Percentiles rank a stretch among this genome's conserved stretches.
phyloP scores from a whole-genome alignment of 306 rosid species.

The Sicyos baderoa region DNA sequence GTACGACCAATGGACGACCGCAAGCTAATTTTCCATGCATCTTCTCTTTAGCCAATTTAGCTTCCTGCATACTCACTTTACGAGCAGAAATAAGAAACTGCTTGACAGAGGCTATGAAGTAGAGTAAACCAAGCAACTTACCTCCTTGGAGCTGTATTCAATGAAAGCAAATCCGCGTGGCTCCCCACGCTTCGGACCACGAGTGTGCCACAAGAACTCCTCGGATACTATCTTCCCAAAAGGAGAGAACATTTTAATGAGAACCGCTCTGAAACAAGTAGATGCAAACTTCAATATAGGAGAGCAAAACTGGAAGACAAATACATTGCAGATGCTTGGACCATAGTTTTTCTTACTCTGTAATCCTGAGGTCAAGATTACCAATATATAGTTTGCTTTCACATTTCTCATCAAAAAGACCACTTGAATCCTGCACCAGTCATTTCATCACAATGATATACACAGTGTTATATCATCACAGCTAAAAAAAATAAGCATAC shows the following conservation, averaged over 20 bases:
- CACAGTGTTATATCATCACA: background rate
- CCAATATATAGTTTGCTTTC: constrained; percentile 76
- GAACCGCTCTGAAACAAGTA: constrained; percentile 52
- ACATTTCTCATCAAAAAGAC: constrained; percentile 48
- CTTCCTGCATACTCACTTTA: constrained; percentile 99
- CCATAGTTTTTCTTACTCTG: constrained; percentile 61
- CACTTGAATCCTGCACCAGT: constrained; percentile 51
- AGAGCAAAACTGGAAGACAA: constrained; percentile 12
- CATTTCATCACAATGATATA: background rate
- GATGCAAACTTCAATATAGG: constrained; percentile 21
- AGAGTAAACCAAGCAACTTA: constrained; percentile 27
- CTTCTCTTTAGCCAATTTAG: constrained; percentile 87
- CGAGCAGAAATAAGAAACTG: constrained; percentile 59
- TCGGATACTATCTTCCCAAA: constrained; percentile 77
- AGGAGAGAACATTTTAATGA: constrained; percentile 82
- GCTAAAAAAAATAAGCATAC: background rate
- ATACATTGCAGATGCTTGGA: background rate
- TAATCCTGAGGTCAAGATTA: constrained; percentile 80
- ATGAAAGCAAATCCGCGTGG: constrained; percentile 92
- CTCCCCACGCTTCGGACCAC: constrained; percentile 77
- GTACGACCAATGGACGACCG: constrained; percentile 83
- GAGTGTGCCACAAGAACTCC: constrained; percentile 81
- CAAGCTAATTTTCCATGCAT: constrained; percentile 88
- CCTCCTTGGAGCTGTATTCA: constrained; percentile 70
- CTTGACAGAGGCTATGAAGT: constrained; percentile 17